Evolutionary conservation across 2,329 filamentous ascomycete genomes (phyloP), one percentile per base, ranked within the genome.

Genomic region (Cladosporium sp.): DNA sequence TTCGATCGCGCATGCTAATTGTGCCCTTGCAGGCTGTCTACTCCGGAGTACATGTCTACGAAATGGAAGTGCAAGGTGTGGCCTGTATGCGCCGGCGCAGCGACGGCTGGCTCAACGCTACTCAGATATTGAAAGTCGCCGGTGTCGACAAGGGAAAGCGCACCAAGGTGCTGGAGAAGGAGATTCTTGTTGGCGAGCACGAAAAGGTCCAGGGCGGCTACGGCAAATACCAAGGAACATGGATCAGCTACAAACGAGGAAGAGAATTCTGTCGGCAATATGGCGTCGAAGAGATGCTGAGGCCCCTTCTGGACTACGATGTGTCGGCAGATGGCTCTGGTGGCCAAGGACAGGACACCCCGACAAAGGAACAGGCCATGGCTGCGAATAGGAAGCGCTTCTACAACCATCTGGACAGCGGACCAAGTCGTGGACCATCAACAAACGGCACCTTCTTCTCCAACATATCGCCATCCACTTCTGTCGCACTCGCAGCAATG

Each of bases 151-250:
- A 99, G 81, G 95, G 94, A 67, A 96, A 97, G 80, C 90, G 95
- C 71, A 98, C 95, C 66, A 98, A 98, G 79, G 96, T 98, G 8
- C 84, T 99, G 60, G 95, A 99, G 77, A 98, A 98, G 79, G 95
- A 99, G 79, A 97, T 99, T 66, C 88, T 96, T 69, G 95, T 91
- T 0, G 95, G 95, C 74, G 92, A 97, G 75, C 94, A 99, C 78
- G 95, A 99, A 78, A 99, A 99, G 79, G 94, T 99, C 2, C 95
- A 99, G 77, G 95, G 95, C 36, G 95, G 95, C 5, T 99, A 99
- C 75, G 95, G 95, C 70, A 98, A 98, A 82, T 99, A 99, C 75
- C 95, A 99, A 81, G 95, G 95, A 64, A 99, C 95, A 2, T 99
- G 95, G 95, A 96, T 99, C 75, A 92, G 91, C 74, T 98, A 96